Conservation (phyloP, 306 rosid genomes). For the Luffa aegyptiaca region DNA sequence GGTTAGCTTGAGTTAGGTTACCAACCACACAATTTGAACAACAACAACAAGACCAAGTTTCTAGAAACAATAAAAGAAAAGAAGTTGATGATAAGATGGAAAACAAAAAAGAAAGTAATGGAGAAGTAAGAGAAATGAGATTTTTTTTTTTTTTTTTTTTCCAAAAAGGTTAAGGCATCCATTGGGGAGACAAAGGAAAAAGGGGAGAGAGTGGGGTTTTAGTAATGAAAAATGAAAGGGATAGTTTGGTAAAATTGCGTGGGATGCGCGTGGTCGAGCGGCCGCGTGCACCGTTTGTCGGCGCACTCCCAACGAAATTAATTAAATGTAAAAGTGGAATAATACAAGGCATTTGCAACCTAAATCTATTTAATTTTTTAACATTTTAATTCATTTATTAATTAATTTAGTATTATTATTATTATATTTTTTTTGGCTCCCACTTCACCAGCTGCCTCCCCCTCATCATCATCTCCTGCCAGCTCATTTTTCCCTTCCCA, state of each 20-base stretch:
- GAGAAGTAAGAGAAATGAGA: no score
- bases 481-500: neutral
- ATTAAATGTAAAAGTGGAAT: slow-evolving; percentile 2
- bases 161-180: neutral
- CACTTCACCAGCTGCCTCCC: neutral
- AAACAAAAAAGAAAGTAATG: neutral
- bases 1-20: neutral
- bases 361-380: neutral
- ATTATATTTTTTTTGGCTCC: neutral
- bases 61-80: neutral
- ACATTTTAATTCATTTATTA: neutral
- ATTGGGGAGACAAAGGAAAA: neutral
- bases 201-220: neutral
- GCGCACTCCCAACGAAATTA: neutral
- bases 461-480: neutral
- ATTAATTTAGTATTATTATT: neutral
- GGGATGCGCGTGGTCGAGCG: slow-evolving; percentile 32
- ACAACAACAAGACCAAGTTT: neutral
- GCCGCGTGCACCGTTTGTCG: slow-evolving; percentile 36
- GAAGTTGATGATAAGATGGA: neutral
- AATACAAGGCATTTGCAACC: neutral
- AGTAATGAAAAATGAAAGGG: neutral
- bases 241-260: neutral
- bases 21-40: neutral
- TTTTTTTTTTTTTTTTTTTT: no score